phyloP scores from a whole-genome alignment of 495 filamentous ascomycete species.

The Clavariopsis aquatica region DNA sequence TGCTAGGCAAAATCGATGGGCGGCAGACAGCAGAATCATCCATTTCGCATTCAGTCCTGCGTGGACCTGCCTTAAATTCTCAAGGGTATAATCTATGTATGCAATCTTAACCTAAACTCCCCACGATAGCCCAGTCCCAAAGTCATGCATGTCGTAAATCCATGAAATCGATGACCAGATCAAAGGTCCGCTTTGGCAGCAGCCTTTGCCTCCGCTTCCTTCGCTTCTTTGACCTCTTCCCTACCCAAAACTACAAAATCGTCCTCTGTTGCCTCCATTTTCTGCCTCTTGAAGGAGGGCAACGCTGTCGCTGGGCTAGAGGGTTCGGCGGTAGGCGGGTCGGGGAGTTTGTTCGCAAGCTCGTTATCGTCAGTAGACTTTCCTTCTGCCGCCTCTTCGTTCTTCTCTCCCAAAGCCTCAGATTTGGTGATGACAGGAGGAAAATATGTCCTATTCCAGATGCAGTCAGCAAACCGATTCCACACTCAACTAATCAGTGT shows the following conservation, averaged over 20 bases:
- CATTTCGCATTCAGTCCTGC: neutral
- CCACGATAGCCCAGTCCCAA: neutral
- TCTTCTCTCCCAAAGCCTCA: conserved; percentile 25
- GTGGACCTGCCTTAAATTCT: neutral
- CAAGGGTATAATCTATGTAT: conserved; percentile 1
- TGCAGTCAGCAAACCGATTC: neutral
- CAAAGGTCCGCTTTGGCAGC: conserved; percentile 17
- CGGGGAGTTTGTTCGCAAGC: conserved; percentile 36
- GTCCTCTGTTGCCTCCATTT: conserved; percentile 29
- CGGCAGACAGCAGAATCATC: neutral
- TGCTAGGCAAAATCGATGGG: too few relatives aligned
- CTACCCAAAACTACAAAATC: conserved; percentile 22
- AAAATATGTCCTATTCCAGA: conserved; percentile 39
- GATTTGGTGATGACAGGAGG: conserved; percentile 35
- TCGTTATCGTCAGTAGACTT: conserved; percentile 19
- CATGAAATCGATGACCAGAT: neutral
- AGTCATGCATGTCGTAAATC: conserved; percentile 5
- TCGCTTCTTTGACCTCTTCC: conserved; percentile 19
- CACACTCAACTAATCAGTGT: neutral
- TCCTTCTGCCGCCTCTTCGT: conserved; percentile 12
- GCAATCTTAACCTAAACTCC: neutral
- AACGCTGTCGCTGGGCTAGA: conserved; percentile 24
- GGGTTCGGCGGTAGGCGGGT: conserved; percentile 41
- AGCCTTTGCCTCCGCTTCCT: conserved; percentile 12
- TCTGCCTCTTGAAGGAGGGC: conserved; percentile 42